Conservation (phyloP, 176 grass and related monocot genomes). For the Paspalum notatum region DNA sequence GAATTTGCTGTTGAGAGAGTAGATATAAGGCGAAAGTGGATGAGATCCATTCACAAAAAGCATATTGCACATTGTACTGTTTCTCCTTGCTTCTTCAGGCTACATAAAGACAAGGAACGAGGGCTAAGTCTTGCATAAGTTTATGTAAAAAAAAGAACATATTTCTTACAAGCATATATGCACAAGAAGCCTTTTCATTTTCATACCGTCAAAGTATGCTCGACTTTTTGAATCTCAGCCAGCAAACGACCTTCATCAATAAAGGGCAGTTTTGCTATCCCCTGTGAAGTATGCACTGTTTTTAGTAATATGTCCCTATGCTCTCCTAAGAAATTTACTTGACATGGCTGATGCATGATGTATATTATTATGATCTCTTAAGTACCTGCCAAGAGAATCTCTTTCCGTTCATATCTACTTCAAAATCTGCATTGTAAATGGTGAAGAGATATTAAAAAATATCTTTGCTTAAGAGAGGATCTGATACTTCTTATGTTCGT, state of each 20-base stretch:
- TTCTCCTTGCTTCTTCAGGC: constrained; percentile 94
- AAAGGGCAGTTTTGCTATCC: constrained; percentile 96
- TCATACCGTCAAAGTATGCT: constrained; percentile 93
- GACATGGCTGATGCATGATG: not conserved
- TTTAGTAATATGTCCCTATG: constrained; percentile 30
- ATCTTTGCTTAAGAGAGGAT: constrained; percentile 21
- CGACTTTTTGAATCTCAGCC: constrained; percentile 87
- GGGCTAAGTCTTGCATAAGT: constrained; percentile 20
- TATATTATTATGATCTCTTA: constrained; percentile 25
- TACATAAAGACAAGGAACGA: constrained; percentile 41
- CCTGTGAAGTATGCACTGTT: constrained; percentile 55
- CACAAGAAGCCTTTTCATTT: not conserved
- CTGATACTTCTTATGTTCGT: constrained; percentile 15
- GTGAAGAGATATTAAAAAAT: constrained; percentile 19
- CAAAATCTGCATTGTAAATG: constrained; percentile 70
- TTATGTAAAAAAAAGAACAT: not conserved
- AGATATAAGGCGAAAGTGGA: constrained; percentile 88
- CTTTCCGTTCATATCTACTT: constrained; percentile 99
- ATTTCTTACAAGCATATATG: constrained; percentile 29
- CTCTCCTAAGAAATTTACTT: constrained; percentile 36
- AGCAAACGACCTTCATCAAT: constrained; percentile 88
- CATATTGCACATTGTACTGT: constrained; percentile 88
- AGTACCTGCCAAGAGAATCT: constrained; percentile 96
- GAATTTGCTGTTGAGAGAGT: constrained; percentile 80
- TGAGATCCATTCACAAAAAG: constrained; percentile 97